Percentiles rank a stretch among this genome's conserved stretches.
phyloP scores from a whole-genome alignment of 1,139 yeast species.

The Geotrichum citri-aurantii region DNA sequence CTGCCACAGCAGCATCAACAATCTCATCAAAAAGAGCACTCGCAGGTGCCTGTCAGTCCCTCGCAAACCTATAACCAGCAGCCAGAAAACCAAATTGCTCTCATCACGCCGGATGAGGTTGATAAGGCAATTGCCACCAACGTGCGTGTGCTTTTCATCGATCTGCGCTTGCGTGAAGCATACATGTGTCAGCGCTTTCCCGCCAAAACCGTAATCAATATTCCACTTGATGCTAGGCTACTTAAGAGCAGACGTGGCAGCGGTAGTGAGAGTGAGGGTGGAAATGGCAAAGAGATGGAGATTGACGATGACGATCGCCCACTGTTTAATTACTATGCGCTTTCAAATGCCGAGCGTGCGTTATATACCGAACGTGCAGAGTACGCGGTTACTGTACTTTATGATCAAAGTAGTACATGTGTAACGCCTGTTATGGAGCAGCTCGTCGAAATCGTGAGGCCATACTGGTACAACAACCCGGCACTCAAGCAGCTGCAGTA shows the following conservation, averaged over 20 bases:
- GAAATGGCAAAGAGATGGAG: background rate
- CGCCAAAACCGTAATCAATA: constrained; percentile 51
- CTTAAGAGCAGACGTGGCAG: background rate
- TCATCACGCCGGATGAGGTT: background rate
- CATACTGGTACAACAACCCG: background rate
- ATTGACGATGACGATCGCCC: background rate
- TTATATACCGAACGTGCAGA: background rate
- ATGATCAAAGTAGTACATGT: background rate
- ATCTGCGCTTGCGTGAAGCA: constrained; percentile 51
- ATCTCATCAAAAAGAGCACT: background rate
- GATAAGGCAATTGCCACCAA: background rate
- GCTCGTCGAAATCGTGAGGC: background rate
- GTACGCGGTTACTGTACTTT: background rate
- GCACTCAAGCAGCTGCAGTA: background rate
- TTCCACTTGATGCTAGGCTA: constrained; percentile 27
- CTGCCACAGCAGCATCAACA: background rate
- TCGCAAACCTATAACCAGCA: constrained; percentile 26
- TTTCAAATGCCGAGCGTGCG: background rate
- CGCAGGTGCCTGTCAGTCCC: constrained; percentile 18
- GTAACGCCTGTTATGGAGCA: background rate
- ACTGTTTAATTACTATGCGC: background rate
- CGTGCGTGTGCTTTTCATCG: constrained; percentile 20
- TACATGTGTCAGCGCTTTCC: constrained; percentile 58
- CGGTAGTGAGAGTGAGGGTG: background rate
- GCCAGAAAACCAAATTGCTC: background rate